Evolutionary conservation across 495 filamentous ascomycete genomes (phyloP), one percentile per base, ranked within the genome.

Genomic region (Penicillium atrosanguineum): DNA sequence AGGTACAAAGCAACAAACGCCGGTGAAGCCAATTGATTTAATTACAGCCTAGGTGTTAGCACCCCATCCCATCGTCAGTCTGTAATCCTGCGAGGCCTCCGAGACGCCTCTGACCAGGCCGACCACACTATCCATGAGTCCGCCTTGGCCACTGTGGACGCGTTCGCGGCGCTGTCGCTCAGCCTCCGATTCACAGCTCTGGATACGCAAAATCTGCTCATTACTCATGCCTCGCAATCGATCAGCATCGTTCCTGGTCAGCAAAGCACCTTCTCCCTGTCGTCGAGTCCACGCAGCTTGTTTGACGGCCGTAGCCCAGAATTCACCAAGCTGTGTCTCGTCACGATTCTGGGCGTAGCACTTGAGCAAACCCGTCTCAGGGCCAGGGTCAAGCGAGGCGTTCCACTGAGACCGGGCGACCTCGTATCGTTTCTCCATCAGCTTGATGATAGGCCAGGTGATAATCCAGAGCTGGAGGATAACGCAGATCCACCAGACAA

Each of bases 401-500:
- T 68, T 63, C 73, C 73, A 76, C 12, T 54, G 54, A 1, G 67
- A 61, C 8, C 56, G 48, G 14, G 69, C 62, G 8, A 77, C 59
- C 21, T 74, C 70, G 50, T 74, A 78, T 0, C 69, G 67, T 14
- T 65, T 70, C 50, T 74, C 68, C 46, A 75, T 50, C 4, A 75
- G 44, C 66, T 69, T 73, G 41, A 77, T 73, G 2, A 77, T 52
- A 1, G 72, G 72, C 73, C 71, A 76, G 2, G 73, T 64, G 39
- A 76, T 54, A 52, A 76, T 67, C 75, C 75, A 79, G 11, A 79
- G 65, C 48, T 76, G 75, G 11, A 73, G 62, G 36, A 79, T 58
- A 26, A 77, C 62, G 28, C 67, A 64, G 12, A 38, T 15, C 66
- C 67, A 77, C 56, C 63, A 75, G 3, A 73, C 58, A 44, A 55